These are phyloP conservation scores for Trifolium pratense DNA, from an alignment of 306 rosid species.

Conservation along the genomic window DNA sequence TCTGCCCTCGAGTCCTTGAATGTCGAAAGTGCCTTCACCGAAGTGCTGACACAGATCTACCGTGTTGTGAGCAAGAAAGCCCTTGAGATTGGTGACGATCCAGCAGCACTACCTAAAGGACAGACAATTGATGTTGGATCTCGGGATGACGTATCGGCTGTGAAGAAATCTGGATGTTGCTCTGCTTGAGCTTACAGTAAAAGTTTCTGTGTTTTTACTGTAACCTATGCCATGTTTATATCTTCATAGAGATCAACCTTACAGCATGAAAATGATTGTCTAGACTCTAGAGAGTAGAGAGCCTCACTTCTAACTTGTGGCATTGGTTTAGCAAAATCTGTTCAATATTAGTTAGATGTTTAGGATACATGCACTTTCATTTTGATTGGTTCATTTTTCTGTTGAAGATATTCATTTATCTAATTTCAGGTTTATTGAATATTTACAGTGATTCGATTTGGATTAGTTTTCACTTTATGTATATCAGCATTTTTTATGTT, in stretches of 20 bases:
- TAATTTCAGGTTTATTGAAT: conserved; percentile 14
- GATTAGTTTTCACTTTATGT: neutral
- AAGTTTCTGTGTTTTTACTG: conserved; percentile 28
- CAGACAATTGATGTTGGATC: conserved; percentile 64
- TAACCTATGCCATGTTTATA: conserved; percentile 43
- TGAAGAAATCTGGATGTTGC: conserved; percentile 75
- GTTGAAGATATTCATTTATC: conserved; percentile 31
- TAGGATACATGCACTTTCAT: conserved; percentile 38
- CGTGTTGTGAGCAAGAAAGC: conserved; percentile 72
- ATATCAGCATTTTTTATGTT: neutral
- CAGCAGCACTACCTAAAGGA: conserved; percentile 79
- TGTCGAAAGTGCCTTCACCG: conserved; percentile 77
- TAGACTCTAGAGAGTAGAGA: conserved; percentile 43
- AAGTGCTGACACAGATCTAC: conserved; percentile 68
- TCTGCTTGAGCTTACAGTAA: conserved; percentile 48
- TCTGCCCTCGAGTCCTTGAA: conserved; percentile 82
- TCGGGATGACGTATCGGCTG: conserved; percentile 77
- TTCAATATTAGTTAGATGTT: conserved; percentile 41
- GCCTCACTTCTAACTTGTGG: conserved; percentile 36
- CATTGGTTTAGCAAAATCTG: conserved; percentile 43
- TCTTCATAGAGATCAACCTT: conserved; percentile 47
- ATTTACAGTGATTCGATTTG: neutral
- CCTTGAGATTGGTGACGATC: conserved; percentile 75
- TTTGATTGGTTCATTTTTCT: conserved; percentile 11
- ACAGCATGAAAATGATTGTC: conserved; percentile 41